Evolutionary conservation across 352 stramenopile species (phyloP), one percentile per base, ranked within the genome.

Genomic region (Globisporangium radiosum): DNA sequence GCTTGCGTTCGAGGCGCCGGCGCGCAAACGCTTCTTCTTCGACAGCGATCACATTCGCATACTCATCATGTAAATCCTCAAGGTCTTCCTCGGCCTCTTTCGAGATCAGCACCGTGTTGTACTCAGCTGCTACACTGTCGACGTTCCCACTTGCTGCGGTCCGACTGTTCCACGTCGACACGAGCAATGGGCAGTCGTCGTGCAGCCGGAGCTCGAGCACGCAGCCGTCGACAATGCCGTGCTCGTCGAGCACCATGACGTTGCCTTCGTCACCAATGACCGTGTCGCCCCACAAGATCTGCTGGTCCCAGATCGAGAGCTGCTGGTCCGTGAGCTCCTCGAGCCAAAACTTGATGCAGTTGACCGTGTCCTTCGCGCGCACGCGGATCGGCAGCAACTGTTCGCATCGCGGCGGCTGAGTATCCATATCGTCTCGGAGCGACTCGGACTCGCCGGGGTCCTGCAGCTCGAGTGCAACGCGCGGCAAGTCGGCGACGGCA

Each of bases 321-420:
- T 90, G 81, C 57, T 92, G 79, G 40, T 89, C 82, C 13, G 80
- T 86, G 4, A 92, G 60, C 50, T 88, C 82, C 66, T 92, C 82
- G 72, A 92, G 87, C 74, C 76, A 90, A 54, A 87, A 75, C 54
- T 92, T 92, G 50, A 92, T 88, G 56, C 86, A 89, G 68, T 90
- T 92, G 42, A 92, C 69, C 2, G 80, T 90, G 52, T 90, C 69
- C 15, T 78, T 69, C 11, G 82, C 72, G 36, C 76, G 74, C 1
- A 92, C 79, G 33, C 73, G 74, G 36, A 92, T 79, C 56, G 79
- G 77, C 52, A 92, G 59, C 9, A 88, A 50, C 40, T 51, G 66
- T 10, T 52, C 63, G 11, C 33, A 17, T 6, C 51, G 62, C 4
- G 43, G 13, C 15, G n/a, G 6, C 11, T 17, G 10, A 15, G 15